These are phyloP conservation scores for Agrocybe pediades DNA, from an alignment of 768 basidiomycete genomes.

Conservation along the genomic window DNA sequence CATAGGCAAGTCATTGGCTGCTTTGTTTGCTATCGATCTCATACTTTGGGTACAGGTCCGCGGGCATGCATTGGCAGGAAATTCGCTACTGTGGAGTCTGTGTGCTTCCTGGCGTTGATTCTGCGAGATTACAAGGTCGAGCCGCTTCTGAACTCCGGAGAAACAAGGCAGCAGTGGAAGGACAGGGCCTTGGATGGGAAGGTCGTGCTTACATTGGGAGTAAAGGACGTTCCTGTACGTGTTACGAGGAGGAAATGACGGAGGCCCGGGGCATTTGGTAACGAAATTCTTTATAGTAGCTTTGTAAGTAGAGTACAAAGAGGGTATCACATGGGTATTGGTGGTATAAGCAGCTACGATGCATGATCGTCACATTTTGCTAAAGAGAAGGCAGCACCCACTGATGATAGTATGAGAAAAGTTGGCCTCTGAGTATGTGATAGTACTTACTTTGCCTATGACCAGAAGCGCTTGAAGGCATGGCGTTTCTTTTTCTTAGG, in stretches of 20 bases:
- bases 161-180: conserved; percentile 41
- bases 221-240: conserved; percentile 32
- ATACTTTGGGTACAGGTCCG: conserved; percentile 33
- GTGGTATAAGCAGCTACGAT: no score
- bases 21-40: not conserved
- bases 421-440: no score
- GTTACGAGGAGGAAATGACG: conserved; percentile 30
- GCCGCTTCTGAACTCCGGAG: conserved; percentile 39
- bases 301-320: no score
- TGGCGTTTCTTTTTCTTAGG: no score
- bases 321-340: no score
- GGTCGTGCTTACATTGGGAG: conserved; percentile 36
- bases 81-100: conserved; percentile 54
- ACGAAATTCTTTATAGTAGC: no score
- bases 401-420: no score
- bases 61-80: conserved; percentile 56
- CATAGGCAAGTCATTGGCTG: conserved; percentile 27
- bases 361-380: no score
- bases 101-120: conserved; percentile 53
- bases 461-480: no score
- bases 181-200: conserved; percentile 37
- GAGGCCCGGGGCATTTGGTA: no score
- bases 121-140: conserved; percentile 56
- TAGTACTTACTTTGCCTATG: no score
- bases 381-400: no score